Conservation (phyloP, 2,329 filamentous ascomycete genomes). For the Mollisiaceae sp. region DNA sequence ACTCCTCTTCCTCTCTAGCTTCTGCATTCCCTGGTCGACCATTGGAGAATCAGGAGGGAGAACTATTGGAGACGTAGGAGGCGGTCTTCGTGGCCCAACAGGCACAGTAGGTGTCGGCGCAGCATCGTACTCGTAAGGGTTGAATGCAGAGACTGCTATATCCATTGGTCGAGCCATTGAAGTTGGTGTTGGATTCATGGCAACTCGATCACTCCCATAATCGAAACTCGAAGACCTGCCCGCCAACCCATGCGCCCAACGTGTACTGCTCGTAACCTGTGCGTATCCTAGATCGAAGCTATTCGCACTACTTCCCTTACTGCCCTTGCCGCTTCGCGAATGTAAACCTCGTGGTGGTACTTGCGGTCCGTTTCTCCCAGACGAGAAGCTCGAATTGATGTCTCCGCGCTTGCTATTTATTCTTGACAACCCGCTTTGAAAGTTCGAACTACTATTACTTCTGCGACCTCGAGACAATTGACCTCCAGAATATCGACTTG, state of each 20-base stretch:
- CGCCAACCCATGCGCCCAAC: conserved; percentile 55
- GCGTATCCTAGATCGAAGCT: conserved; percentile 69
- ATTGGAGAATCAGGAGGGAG: conserved; percentile 30
- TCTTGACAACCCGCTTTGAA: conserved; percentile 62
- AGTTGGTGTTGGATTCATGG: conserved; percentile 41
- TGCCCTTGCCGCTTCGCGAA: conserved; percentile 65
- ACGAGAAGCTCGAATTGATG: conserved; percentile 42
- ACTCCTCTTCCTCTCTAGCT: conserved; percentile 61
- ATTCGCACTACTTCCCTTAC: conserved; percentile 72
- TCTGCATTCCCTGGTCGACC: conserved; percentile 39
- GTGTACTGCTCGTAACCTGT: conserved; percentile 62
- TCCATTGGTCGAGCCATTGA: conserved; percentile 40
- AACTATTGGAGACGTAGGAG: conserved; percentile 46
- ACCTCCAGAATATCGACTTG: conserved; percentile 55
- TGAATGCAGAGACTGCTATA: conserved; percentile 25
- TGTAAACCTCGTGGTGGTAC: conserved; percentile 54
- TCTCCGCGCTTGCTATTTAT: conserved; percentile 63
- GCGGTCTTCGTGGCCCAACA: conserved; percentile 70
- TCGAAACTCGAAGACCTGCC: conserved; percentile 77
- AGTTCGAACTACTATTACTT: conserved; percentile 82
- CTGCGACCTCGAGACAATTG: conserved; percentile 64
- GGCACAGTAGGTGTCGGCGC: conserved; percentile 87
- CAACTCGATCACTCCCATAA: conserved; percentile 54
- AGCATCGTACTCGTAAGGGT: conserved; percentile 68
- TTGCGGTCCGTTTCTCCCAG: conserved; percentile 41